These are phyloP conservation scores for Petrea volubilis DNA, from an alignment of 257 asterid genomes.

Conservation along the genomic window DNA sequence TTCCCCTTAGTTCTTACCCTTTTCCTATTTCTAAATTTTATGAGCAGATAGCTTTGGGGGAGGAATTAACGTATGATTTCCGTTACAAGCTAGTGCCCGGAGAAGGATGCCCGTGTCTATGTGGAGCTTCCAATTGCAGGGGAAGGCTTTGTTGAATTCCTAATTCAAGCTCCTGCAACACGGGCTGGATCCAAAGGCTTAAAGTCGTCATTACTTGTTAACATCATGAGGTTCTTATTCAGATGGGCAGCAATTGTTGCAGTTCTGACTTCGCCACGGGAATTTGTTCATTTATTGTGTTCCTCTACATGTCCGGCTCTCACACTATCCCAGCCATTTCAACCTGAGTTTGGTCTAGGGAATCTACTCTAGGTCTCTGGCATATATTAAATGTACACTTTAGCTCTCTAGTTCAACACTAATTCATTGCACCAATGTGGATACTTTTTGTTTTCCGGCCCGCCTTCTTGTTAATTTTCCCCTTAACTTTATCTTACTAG, in stretches of 20 bases:
- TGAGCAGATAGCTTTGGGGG: constrained; percentile 83
- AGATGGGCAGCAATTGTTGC: neutral
- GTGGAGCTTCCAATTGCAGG: constrained; percentile 89
- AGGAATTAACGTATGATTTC: constrained; percentile 80
- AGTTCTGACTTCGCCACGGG: neutral
- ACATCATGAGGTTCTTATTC: constrained; percentile 2
- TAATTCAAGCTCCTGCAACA: neutral
- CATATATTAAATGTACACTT: neutral
- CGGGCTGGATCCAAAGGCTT: neutral
- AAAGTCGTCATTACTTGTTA: neutral
- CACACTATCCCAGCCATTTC: neutral
- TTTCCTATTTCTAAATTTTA: neutral
- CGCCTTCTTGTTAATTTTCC: neutral
- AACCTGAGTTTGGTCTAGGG: neutral
- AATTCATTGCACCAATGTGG: constrained; percentile 17
- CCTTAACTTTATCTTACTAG: too few relatives aligned
- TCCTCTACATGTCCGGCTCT: neutral
- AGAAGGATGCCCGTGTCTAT: constrained; percentile 75
- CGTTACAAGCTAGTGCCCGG: constrained; percentile 66
- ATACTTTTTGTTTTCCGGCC: neutral
- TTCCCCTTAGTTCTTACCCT: neutral
- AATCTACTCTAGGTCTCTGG: constrained; percentile 4
- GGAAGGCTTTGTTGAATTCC: constrained; percentile 66
- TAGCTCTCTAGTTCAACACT: constrained; percentile 11
- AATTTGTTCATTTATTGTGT: neutral